phyloP scores from a whole-genome alignment of 768 basidiomycete species.

The Suillus bovinus region DNA sequence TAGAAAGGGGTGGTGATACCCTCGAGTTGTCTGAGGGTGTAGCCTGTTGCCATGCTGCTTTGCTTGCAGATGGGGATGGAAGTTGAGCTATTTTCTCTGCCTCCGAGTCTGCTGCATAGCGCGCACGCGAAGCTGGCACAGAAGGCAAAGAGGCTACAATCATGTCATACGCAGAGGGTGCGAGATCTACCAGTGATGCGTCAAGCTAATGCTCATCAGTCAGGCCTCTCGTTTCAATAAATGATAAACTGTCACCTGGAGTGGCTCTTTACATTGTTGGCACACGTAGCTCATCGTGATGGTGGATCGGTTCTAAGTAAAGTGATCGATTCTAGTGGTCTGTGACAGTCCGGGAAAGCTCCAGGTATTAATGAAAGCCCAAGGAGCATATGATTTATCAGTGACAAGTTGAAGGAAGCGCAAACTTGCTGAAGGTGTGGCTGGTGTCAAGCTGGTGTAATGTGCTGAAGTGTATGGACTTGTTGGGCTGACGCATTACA shows the following conservation, averaged over 20 bases:
- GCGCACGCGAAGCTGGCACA: slow-evolving; percentile 42
- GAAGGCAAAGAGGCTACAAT: slow-evolving; percentile 71
- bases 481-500: neutral
- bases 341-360: neutral
- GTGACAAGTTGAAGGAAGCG: neutral
- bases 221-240: slow-evolving; percentile 5
- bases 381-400: neutral
- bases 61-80: slow-evolving; percentile 51
- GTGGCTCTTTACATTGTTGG: slow-evolving; percentile 89
- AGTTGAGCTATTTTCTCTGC: slow-evolving; percentile 47
- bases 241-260: slow-evolving; percentile 55
- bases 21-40: slow-evolving; percentile 39
- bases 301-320: neutral
- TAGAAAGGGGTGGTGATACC: slow-evolving; percentile 43
- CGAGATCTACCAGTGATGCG: slow-evolving; percentile 85
- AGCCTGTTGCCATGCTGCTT: slow-evolving; percentile 64
- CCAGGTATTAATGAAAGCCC: neutral
- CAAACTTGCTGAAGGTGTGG: neutral
- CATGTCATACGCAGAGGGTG: slow-evolving; percentile 86
- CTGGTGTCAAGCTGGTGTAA: no score
- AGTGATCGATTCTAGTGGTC: neutral
- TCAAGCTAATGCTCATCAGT: slow-evolving; percentile 57
- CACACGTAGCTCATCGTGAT: slow-evolving; percentile 57
- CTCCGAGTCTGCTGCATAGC: slow-evolving; percentile 34
- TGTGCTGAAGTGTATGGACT: neutral